Conservation (phyloP, 495 filamentous ascomycete genomes). For the Xylaria longipes region DNA sequence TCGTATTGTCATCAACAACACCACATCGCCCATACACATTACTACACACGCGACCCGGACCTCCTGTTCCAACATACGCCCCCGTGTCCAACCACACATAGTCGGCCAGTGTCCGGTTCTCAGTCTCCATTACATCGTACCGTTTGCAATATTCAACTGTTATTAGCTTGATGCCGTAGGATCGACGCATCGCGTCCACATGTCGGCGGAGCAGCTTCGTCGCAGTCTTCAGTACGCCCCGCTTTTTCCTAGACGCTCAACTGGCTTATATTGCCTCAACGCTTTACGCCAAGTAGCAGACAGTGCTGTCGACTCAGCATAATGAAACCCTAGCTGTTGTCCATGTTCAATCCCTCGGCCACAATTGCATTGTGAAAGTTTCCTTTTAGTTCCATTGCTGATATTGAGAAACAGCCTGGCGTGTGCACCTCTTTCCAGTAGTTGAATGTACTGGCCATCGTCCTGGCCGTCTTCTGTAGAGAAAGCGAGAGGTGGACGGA, state of each 20-base stretch:
- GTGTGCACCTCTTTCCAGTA: not conserved
- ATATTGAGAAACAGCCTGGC: not conserved
- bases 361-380: not conserved
- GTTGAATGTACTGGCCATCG: not conserved
- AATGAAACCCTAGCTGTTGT: not conserved
- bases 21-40: not conserved
- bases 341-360: not conserved
- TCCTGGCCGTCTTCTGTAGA: not conserved
- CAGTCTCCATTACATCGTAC: not conserved
- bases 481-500: not conserved
- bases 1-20: conserved; percentile 17
- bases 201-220: conserved; percentile 10
- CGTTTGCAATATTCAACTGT: not conserved
- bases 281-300: not conserved
- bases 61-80: not conserved
- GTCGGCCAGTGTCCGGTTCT: not conserved
- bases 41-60: not conserved
- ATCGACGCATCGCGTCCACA: not conserved
- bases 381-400: not conserved
- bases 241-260: conserved; percentile 19
- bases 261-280: conserved; percentile 19
- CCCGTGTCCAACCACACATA: not conserved
- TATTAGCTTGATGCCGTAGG: not conserved
- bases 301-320: not conserved
- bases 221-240: conserved; percentile 17